phyloP scores from a whole-genome alignment of 441 rosid species.

The Omphalea diandra region DNA sequence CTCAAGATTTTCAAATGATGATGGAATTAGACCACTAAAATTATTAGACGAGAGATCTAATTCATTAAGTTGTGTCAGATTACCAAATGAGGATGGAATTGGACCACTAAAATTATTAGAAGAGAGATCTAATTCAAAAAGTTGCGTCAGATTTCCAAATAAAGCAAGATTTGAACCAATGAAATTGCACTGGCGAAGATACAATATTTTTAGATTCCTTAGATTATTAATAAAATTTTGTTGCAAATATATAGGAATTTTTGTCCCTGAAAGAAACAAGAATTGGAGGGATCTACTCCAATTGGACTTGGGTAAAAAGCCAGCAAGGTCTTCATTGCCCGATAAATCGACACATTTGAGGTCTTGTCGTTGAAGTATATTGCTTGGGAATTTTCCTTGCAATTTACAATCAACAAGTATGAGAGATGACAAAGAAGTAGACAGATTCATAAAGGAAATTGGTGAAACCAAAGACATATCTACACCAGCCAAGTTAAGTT shows the following conservation, averaged over 20 bases:
- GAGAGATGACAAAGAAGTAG: neutral
- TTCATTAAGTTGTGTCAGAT: neutral
- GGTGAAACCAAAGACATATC: neutral
- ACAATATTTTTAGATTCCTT: neutral
- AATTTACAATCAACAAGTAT: neutral
- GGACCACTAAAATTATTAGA: too few relatives aligned
- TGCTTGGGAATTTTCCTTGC: neutral
- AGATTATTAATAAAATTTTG: neutral
- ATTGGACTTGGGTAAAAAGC: neutral
- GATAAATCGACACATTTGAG: neutral
- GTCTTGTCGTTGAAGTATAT: neutral
- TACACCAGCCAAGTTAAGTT: neutral
- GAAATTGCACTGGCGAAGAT: neutral
- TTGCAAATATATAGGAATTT: neutral
- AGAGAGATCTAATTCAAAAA: too few relatives aligned
- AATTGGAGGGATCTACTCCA: neutral
- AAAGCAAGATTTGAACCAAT: neutral
- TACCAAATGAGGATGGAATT: too few relatives aligned
- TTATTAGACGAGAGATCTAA: conserved; percentile 18
- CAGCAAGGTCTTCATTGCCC: neutral
- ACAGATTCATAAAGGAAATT: neutral
- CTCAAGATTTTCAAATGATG: too few relatives aligned
- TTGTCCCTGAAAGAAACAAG: neutral
- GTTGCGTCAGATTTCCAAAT: too few relatives aligned
- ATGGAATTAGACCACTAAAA: too few relatives aligned